phyloP scores from a whole-genome alignment of 805 yeast genomes.

The Tetrapisispora pingtungensis region DNA sequence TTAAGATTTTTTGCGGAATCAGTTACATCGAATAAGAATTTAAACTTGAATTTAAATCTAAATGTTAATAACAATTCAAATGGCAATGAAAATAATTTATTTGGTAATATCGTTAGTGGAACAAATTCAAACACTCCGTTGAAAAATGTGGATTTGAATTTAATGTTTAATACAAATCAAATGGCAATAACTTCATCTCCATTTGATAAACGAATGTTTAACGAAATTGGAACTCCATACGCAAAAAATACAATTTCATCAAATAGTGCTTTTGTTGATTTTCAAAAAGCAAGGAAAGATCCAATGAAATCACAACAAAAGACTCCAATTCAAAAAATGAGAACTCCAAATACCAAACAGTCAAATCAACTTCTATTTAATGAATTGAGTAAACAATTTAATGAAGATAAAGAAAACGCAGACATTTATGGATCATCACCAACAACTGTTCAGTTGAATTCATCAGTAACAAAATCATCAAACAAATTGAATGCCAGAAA shows the following conservation, averaged over 20 bases:
- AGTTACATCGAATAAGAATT: slow-evolving; percentile 4
- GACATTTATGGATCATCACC: slow-evolving; percentile 28
- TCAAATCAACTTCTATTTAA: too few relatives aligned
- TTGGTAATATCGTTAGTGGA: slow-evolving; percentile 1
- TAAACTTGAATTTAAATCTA: background rate
- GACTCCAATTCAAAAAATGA: slow-evolving; percentile 7
- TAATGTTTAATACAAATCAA: slow-evolving; percentile 24
- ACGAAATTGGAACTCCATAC: slow-evolving; percentile 27
- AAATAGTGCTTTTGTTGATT: slow-evolving; percentile 27
- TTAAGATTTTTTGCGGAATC: slow-evolving; percentile 22
- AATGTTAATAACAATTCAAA: background rate
- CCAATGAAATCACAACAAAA: slow-evolving; percentile 5
- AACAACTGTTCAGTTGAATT: slow-evolving; percentile 28
- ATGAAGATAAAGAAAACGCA: slow-evolving; percentile 7
- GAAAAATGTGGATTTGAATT: slow-evolving; percentile 24
- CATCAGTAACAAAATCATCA: slow-evolving; percentile 26
- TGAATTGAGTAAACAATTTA: background rate
- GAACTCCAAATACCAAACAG: background rate
- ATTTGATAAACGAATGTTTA: slow-evolving; percentile 24
- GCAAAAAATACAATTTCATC: slow-evolving; percentile 17
- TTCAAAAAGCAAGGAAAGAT: slow-evolving; percentile 26
- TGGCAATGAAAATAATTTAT: slow-evolving; percentile 6
- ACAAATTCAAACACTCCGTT: slow-evolving; percentile 18
- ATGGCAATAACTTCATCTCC: slow-evolving; percentile 22
- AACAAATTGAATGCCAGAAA: slow-evolving; percentile 11